These are phyloP conservation scores for Leccinum broughii DNA, from an alignment of 768 basidiomycete species.

Conservation along the genomic window DNA sequence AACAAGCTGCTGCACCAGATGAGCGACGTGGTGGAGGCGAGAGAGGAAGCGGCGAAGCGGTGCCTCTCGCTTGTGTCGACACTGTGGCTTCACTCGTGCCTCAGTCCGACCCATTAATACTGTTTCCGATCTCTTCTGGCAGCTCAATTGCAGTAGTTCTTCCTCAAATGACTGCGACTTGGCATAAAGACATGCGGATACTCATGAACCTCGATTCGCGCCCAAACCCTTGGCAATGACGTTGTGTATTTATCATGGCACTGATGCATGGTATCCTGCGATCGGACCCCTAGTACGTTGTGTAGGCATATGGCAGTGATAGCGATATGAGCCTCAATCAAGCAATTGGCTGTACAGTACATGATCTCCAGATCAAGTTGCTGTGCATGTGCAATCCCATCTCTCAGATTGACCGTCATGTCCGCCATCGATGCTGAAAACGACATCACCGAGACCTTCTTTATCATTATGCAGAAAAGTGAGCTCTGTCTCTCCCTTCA, in stretches of 20 bases:
- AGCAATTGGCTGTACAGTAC: not conserved
- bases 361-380: not conserved
- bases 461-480: constrained; percentile 10
- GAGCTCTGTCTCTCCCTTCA: too few species aligned
- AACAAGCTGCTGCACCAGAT: too few species aligned
- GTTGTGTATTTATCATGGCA: too few species aligned
- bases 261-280: not conserved
- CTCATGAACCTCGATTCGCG: not conserved
- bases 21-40: too few species aligned
- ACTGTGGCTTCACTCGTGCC: too few species aligned
- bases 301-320: not conserved
- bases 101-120: too few species aligned
- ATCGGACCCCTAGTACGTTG: too few species aligned
- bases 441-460: constrained; percentile 1
- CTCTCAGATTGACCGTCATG: constrained; percentile 2
- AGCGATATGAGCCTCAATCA: not conserved
- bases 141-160: not conserved
- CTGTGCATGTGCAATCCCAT: not conserved
- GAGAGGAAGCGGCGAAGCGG: too few species aligned
- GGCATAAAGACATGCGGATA: not conserved
- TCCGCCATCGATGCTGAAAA: not conserved
- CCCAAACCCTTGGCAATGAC: not conserved
- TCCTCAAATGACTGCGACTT: not conserved
- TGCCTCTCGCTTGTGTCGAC: too few species aligned
- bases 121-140: not conserved